A percentile compares a stretch with the other conserved stretches of the same genome.
Evolutionary conservation across 1,284 basidiomycete species (phyloP).

Genomic region (Porodaedalea pini): DNA sequence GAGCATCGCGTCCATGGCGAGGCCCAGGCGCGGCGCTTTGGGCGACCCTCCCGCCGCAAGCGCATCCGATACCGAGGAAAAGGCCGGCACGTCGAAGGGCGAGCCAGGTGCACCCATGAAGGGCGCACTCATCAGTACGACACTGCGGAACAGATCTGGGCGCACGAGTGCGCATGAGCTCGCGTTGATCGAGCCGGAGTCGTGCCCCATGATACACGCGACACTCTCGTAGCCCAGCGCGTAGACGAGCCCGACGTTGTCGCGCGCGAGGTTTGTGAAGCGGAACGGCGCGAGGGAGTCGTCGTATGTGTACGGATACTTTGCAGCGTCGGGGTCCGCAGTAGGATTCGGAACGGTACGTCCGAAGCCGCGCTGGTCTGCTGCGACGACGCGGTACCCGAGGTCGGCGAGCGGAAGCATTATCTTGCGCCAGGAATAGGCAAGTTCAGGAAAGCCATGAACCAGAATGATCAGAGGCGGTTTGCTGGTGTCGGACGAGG

Average conservation of each 20-base stretch:
- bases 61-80: slow-evolving; percentile 5
- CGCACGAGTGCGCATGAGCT: slow-evolving; percentile 49
- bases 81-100: slow-evolving; percentile 20
- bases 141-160: slow-evolving; percentile 52
- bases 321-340: slow-evolving; percentile 1
- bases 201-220: slow-evolving; percentile 54
- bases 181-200: slow-evolving; percentile 54
- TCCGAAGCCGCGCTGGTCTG: slow-evolving; percentile 35
- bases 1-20: slow-evolving; percentile 31
- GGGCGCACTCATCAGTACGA: slow-evolving; percentile 59
- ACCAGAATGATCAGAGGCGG: slow-evolving; percentile 52
- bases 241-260: slow-evolving; percentile 48
- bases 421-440: slow-evolving; percentile 60
- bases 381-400: slow-evolving; percentile 35
- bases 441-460: slow-evolving; percentile 64
- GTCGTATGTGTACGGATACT: slow-evolving; percentile 35
- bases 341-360: slow-evolving; percentile 28
- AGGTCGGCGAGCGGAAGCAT: slow-evolving; percentile 45
- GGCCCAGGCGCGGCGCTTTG: slow-evolving; percentile 18
- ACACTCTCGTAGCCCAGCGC: slow-evolving; percentile 47
- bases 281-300: slow-evolving; percentile 50
- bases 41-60: slow-evolving; percentile 19
- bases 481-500: not conserved
- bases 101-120: slow-evolving; percentile 44
- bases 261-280: slow-evolving; percentile 47